Evolutionary conservation across 345 rosid species (phyloP).

Genomic region (Ceriops tagal): DNA sequence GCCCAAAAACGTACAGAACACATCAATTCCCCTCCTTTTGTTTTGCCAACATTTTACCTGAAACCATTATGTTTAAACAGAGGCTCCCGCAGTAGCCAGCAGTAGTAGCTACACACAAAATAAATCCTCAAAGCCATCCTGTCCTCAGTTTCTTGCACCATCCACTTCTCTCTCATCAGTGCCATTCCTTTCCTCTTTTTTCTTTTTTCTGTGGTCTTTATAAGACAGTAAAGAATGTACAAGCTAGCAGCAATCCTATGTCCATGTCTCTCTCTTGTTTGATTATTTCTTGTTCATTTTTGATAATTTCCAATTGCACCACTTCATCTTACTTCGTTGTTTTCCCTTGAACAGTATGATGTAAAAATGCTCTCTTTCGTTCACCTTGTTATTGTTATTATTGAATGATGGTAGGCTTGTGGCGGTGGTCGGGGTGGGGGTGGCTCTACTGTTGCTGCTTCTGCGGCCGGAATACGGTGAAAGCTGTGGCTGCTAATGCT

Average conservation of each 20-base stretch:
- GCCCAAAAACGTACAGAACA: background rate
- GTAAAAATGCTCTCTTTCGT: background rate
- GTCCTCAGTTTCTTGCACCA: background rate
- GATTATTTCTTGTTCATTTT: background rate
- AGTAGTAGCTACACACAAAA: background rate
- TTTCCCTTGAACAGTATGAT: no score
- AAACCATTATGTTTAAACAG: background rate
- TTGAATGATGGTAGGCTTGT: background rate
- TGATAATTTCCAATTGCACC: background rate
- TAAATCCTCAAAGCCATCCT: conserved; percentile 1
- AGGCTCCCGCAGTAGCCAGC: background rate
- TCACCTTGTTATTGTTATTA: background rate
- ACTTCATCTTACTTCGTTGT: background rate
- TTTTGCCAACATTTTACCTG: background rate
- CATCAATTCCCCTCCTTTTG: background rate
- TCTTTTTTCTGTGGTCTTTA: background rate
- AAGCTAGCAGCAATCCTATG: background rate
- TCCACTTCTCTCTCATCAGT: background rate
- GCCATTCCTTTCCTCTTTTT: background rate
- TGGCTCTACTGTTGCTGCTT: background rate
- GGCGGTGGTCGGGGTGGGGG: background rate
- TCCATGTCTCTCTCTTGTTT: background rate
- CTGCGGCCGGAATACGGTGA: conserved; percentile 2
- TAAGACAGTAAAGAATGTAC: conserved; percentile 5
- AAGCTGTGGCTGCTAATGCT: conserved; percentile 10